Percentiles rank a stretch among this genome's conserved stretches.
phyloP scores from a whole-genome alignment of 257 asterid species.

The Handroanthus guayacan region DNA sequence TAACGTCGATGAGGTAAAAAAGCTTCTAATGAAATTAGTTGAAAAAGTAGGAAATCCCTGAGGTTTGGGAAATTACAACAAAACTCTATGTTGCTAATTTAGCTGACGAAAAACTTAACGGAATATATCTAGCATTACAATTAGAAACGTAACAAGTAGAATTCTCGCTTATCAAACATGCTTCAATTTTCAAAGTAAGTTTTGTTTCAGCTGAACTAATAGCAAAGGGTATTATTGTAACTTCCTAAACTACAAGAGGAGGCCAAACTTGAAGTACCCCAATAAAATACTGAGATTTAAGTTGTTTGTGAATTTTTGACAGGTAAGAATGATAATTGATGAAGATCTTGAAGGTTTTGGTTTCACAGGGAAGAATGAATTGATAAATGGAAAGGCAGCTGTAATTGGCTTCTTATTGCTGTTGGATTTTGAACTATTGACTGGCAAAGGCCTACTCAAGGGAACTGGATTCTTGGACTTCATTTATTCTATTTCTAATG shows the following conservation, averaged over 20 bases:
- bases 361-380: constrained; percentile 75
- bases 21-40: not conserved
- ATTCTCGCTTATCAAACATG: too few relatives aligned
- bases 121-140: too few relatives aligned
- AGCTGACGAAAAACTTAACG: too few relatives aligned
- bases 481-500: constrained; percentile 74
- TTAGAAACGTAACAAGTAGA: too few relatives aligned
- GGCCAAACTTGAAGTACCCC: too few relatives aligned
- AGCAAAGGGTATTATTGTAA: too few relatives aligned
- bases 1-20: constrained; percentile 86
- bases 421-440: constrained; percentile 85
- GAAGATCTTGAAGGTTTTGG: constrained; percentile 77
- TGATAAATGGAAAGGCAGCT: constrained; percentile 94
- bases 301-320: constrained; percentile 7
- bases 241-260: too few relatives aligned
- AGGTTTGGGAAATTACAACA: too few relatives aligned
- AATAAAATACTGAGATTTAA: not conserved
- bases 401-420: constrained; percentile 83
- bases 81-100: too few relatives aligned
- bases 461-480: constrained; percentile 99
- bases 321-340: constrained; percentile 90
- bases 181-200: too few relatives aligned
- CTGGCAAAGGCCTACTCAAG: constrained; percentile 89
- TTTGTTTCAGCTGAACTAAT: too few relatives aligned
- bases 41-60: too few relatives aligned